Base-by-base conservation (phyloP, 306 rosid genomes). In the Vachellia pachyceras region DNA sequence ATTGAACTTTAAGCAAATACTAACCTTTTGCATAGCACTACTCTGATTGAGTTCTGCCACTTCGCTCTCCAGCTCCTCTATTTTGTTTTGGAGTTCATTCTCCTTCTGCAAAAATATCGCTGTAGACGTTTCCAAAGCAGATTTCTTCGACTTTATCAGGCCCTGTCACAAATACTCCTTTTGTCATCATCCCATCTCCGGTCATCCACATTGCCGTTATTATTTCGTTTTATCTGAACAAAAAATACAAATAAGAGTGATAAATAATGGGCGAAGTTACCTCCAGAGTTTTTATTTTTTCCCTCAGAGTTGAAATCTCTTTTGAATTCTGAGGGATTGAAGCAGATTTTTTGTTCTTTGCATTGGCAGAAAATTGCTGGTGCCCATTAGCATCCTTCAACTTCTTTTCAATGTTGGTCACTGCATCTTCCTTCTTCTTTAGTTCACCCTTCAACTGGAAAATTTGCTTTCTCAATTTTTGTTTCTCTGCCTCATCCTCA, bases 221-320 rank as follows among this genome's bases (percentile, higher is more conserved):
- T 33, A 47, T 22, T 58, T 71, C 46, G 22, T 37, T 73, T 65
- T n/a, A 46, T 29, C 69, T 41, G 4, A 58, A 25, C 40, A n/a
- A n/a, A 69, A 76, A 35, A 23, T 29, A 52, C 58, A n/a, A 18
- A 1, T 66, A 66, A 49, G 60, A 64, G 57, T 55, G 9, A 25
- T 39, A 77, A 22, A 71, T 12, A 11, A 76, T 50, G n/a, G 52
- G 73, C 23, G 41, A 82, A 69, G 20, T 81, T 96, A 96, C 99
- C 99, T 96, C 94, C 2, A 96, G 99, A 69, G 84, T 77, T 84
- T 89, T 90, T 82, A 88, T 86, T 86, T 79, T 96, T 85, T 90
- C 97, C 88, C 75, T 90, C 69, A 91, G 90, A 83, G 82, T 85
- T 35, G 90, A 77, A 77, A 88, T 86, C 85, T 93, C 99, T 82